These are phyloP conservation scores for Cordyceps cateniannulata DNA, from an alignment of 2,329 filamentous ascomycete genomes.

Conservation along the genomic window DNA sequence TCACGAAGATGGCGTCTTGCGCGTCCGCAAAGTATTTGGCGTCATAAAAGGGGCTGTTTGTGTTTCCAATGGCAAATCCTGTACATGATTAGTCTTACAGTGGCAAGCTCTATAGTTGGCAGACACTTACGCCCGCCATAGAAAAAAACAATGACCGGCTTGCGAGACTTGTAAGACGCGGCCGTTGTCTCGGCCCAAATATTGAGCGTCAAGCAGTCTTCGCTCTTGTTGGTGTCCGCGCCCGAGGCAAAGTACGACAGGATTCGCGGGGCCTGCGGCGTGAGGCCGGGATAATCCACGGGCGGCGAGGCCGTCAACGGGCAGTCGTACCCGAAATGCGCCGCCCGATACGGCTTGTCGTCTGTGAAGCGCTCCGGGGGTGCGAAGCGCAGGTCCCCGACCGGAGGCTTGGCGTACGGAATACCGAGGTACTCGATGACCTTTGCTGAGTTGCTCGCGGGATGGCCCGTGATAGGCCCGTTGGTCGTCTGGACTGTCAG, in stretches of 20 bases:
- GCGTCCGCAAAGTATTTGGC: slow-evolving; percentile 36
- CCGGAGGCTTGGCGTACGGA: slow-evolving; percentile 32
- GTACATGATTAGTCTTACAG: neutral
- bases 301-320: slow-evolving; percentile 19
- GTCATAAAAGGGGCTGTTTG: slow-evolving; percentile 32
- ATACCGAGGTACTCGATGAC: slow-evolving; percentile 35
- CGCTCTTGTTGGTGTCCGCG: slow-evolving; percentile 22
- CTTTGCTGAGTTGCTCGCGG: slow-evolving; percentile 20
- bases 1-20: slow-evolving; percentile 39
- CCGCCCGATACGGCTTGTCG: slow-evolving; percentile 17
- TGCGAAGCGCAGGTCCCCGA: slow-evolving; percentile 30
- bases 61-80: slow-evolving; percentile 32
- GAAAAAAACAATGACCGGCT: slow-evolving; percentile 34
- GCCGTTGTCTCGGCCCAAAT: slow-evolving; percentile 31
- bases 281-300: slow-evolving; percentile 22
- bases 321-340: slow-evolving; percentile 24
- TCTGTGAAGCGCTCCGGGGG: slow-evolving; percentile 24
- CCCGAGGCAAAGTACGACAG: slow-evolving; percentile 18
- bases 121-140: slow-evolving; percentile 27
- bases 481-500: slow-evolving; percentile 25
- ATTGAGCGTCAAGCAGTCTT: slow-evolving; percentile 34
- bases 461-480: slow-evolving; percentile 28
- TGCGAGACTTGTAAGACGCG: slow-evolving; percentile 28
- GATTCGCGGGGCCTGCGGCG: slow-evolving; percentile 23
- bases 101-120: neutral